A percentile compares a stretch with the other conserved stretches of the same genome.
phyloP scores from a whole-genome alignment of 208 protist species.

The Crithidia bombi region DNA sequence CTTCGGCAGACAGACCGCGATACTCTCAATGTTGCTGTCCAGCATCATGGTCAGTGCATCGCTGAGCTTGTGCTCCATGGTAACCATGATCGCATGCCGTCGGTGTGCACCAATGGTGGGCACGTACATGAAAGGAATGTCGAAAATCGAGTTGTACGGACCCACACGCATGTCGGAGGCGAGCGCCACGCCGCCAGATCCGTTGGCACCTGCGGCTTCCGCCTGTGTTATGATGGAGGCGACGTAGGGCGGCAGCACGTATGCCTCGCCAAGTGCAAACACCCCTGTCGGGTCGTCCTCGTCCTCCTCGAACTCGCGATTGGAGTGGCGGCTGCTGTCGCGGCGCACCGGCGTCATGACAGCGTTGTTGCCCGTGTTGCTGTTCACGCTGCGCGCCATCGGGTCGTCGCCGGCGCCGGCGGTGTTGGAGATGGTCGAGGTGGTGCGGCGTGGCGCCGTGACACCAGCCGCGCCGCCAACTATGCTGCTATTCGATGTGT shows the following conservation, averaged over 20 bases:
- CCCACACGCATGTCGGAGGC: constrained; percentile 49
- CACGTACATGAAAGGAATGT: constrained; percentile 78
- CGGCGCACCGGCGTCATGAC: constrained; percentile 12
- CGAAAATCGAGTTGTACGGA: constrained; percentile 74
- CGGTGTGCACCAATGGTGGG: constrained; percentile 65
- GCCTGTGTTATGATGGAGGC: constrained; percentile 57
- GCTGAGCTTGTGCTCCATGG: constrained; percentile 68
- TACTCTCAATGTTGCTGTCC: constrained; percentile 64
- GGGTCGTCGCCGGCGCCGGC: constrained; percentile 20
- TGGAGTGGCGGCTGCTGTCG: constrained; percentile 17
- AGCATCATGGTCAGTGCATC: constrained; percentile 81
- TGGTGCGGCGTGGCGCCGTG: constrained; percentile 15
- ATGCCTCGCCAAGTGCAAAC: constrained; percentile 39
- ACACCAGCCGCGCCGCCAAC: constrained; percentile 12
- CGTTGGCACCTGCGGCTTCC: constrained; percentile 35
- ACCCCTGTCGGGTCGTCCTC: constrained; percentile 36
- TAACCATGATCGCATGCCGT: constrained; percentile 56
- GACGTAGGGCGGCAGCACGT: constrained; percentile 64
- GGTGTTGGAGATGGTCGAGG: constrained; percentile 16
- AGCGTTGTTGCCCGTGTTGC: constrained; percentile 22
- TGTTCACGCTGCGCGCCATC: constrained; percentile 24
- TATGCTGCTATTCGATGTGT: constrained; percentile 20
- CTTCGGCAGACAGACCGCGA: constrained; percentile 62
- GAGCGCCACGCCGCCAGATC: constrained; percentile 40
- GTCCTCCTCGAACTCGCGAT: constrained; percentile 31